Conservation (phyloP, 345 rosid genomes). For the Clarkia xantiana region DNA sequence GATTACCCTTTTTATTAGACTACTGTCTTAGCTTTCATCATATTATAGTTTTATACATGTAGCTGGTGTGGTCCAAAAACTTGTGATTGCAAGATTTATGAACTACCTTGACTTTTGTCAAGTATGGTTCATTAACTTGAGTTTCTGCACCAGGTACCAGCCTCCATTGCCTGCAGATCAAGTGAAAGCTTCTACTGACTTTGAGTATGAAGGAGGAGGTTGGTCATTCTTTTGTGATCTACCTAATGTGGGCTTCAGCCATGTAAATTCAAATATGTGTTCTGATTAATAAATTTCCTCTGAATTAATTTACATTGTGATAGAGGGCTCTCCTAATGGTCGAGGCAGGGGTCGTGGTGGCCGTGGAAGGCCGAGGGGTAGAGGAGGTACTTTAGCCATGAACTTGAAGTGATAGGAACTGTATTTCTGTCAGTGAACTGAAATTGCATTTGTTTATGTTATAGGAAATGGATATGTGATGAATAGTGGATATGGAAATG, state of each 20-base stretch:
- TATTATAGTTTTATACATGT: no score
- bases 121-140: constrained; percentile 3
- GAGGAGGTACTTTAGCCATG: constrained; percentile 9
- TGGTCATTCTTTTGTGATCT: not conserved
- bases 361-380: constrained; percentile 31
- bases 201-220: constrained; percentile 58
- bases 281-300: not conserved
- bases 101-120: not conserved
- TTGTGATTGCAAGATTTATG: not conserved
- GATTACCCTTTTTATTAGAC: no score
- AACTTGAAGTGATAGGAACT: not conserved
- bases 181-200: constrained; percentile 38
- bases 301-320: constrained; percentile 8
- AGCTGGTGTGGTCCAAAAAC: not conserved
- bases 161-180: constrained; percentile 52
- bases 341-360: constrained; percentile 61
- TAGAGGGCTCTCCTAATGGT: constrained; percentile 62
- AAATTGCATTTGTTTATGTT: constrained; percentile 1
- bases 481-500: constrained; percentile 25
- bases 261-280: not conserved
- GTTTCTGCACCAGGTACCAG: constrained; percentile 41
- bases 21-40: not conserved
- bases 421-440: not conserved
- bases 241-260: not conserved
- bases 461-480: constrained; percentile 20